Evolutionary conservation across 73 alveolate species (phyloP), one percentile per base, ranked within the genome.

Genomic region (Blepharisma japonicum): DNA sequence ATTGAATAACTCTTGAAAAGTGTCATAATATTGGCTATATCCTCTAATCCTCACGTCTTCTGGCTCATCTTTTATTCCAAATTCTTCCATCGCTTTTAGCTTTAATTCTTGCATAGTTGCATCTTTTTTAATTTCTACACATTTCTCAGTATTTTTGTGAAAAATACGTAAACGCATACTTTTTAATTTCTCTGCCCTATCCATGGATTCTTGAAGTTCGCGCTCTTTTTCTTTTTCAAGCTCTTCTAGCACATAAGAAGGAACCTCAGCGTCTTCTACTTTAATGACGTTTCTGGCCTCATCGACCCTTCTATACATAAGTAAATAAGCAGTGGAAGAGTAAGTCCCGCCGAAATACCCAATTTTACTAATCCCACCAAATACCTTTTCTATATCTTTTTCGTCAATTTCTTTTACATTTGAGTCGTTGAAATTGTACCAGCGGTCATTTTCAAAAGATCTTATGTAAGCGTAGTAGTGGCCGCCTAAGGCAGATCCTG

Each of bases 401-500:
- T 55, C 79, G 39, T 78, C 77, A 53, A 95, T 85, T 70, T 72
- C 93, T 55, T 83, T 56, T 7, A 95, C 99, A 39, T 70, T 56
- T 38, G 97, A 84, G 81, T 95, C 99, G 83, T 95, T 88, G 80
- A 92, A 95, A 70, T 55, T 70, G 71, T 88, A 92, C 99, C 99
- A 95, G 70, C 20, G 6, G 38, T 83, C 87, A 77, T 87, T 96
- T 80, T 88, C 94, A 80, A 90, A 88, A 67, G 91, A 76, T 82
- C 92, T 90, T 68, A 95, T 95, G 82, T 90, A 95, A 50, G 98
- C 97, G 83, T 80, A 91, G 91, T 95, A 95, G 84, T 95, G 99
- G 0, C 99, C 99, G 6, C 99, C 98, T 77, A 83, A 68, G 32
- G 98, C 99, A 2, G 97, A 86, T 6, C 99, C 99, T 48, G 95